These are phyloP conservation scores for Tylopilus sp. DNA, from an alignment of 768 basidiomycete species.

Conservation along the genomic window DNA sequence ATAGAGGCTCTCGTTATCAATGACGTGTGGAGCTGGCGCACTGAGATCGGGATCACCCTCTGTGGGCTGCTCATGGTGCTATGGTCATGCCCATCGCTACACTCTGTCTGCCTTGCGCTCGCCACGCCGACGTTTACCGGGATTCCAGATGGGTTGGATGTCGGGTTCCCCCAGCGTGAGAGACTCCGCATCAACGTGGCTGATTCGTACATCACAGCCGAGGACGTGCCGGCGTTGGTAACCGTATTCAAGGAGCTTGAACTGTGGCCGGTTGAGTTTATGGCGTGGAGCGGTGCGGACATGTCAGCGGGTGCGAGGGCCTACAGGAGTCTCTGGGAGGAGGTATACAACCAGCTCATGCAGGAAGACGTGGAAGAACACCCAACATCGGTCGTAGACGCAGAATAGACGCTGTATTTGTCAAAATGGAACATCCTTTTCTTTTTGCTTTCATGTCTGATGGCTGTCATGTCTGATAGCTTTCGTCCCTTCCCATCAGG, in stretches of 20 bases:
- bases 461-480: no score
- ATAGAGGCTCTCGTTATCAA: background rate
- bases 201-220: background rate
- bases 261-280: background rate
- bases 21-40: background rate
- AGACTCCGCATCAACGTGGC: background rate
- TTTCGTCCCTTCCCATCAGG: no score
- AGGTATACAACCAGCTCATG: background rate
- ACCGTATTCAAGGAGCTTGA: background rate
- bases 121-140: background rate
- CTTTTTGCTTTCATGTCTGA: no score
- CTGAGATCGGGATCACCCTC: background rate
- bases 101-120: background rate
- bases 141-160: background rate
- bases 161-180: background rate
- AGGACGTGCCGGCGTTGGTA: background rate
- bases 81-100: background rate
- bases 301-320: background rate
- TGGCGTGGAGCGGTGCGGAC: background rate
- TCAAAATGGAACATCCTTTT: no score
- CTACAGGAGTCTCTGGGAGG: background rate
- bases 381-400: no score
- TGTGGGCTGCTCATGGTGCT: background rate
- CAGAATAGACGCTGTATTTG: no score
- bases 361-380: background rate